These are phyloP conservation scores for Huntiella decipiens DNA, from an alignment of 2,329 filamentous ascomycete species.

Conservation along the genomic window DNA sequence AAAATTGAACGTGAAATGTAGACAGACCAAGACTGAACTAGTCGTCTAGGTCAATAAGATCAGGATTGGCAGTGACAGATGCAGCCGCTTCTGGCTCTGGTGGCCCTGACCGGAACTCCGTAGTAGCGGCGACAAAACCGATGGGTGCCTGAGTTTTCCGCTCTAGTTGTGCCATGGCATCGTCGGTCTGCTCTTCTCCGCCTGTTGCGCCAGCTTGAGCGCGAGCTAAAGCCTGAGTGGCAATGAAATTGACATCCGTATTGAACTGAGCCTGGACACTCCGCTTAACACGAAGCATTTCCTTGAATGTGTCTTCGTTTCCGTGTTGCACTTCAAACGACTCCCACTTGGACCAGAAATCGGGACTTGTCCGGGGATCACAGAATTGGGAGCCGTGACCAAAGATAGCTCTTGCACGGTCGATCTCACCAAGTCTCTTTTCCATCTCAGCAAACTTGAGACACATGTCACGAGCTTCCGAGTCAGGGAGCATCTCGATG, in stretches of 20 bases:
- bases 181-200: slow-evolving; percentile 19
- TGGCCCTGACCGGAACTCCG: slow-evolving; percentile 40
- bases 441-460: slow-evolving; percentile 98
- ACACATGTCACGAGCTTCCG: slow-evolving; percentile 92
- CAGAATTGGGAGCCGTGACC: slow-evolving; percentile 95
- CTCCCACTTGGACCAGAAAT: slow-evolving; percentile 96
- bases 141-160: slow-evolving; percentile 71
- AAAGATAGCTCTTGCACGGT: slow-evolving; percentile 86
- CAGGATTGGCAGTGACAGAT: slow-evolving; percentile 47
- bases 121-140: slow-evolving; percentile 65
- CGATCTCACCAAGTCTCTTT: slow-evolving; percentile 75
- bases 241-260: slow-evolving; percentile 96
- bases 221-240: slow-evolving; percentile 77
- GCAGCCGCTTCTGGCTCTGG: slow-evolving; percentile 30
- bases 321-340: slow-evolving; percentile 92
- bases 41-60: slow-evolving; percentile 65
- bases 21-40: slow-evolving; percentile 13
- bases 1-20: slow-evolving; percentile 9
- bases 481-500: slow-evolving; percentile 80
- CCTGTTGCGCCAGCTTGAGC: slow-evolving; percentile 39
- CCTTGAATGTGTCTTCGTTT: slow-evolving; percentile 98
- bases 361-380: slow-evolving; percentile 74
- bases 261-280: slow-evolving; percentile 97
- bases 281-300: slow-evolving; percentile 94
- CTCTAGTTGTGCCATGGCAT: slow-evolving; percentile 76